Evolutionary conservation across 2,329 filamentous ascomycete species (phyloP).

Genomic region (Botrytis elliptica): DNA sequence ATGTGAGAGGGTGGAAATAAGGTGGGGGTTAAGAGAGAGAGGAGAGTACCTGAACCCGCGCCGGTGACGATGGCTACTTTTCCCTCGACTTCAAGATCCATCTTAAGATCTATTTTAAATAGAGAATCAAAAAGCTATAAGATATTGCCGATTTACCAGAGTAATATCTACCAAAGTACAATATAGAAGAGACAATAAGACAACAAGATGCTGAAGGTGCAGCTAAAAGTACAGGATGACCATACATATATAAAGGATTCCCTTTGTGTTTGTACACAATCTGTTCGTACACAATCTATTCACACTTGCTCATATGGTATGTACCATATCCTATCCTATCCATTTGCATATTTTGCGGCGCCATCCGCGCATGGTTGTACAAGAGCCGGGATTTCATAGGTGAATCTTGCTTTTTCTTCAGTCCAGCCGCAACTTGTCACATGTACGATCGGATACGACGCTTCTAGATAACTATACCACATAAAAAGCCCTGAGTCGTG

Average conservation of each 20-base stretch:
- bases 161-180: not conserved
- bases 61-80: conserved; percentile 34
- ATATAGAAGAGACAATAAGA: not conserved
- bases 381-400: not conserved
- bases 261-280: not conserved
- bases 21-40: too few relatives aligned
- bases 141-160: not conserved
- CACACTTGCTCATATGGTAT: not conserved
- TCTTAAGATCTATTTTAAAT: not conserved
- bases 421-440: not conserved
- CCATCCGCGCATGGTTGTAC: not conserved
- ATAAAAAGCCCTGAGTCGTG: not conserved
- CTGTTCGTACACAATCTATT: not conserved
- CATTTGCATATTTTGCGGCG: not conserved
- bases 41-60: conserved; percentile 40
- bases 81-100: conserved; percentile 2
- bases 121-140: not conserved
- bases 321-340: not conserved
- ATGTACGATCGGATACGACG: not conserved
- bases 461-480: not conserved
- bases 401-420: not conserved
- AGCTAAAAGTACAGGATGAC: not conserved
- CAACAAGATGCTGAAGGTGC: not conserved
- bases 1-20: too few relatives aligned
- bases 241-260: not conserved